A percentile compares a stretch with the other conserved stretches of the same genome.
These are phyloP conservation scores for Hypoxylon sp. DNA, from an alignment of 2,329 filamentous ascomycete genomes.

Conservation along the genomic window DNA sequence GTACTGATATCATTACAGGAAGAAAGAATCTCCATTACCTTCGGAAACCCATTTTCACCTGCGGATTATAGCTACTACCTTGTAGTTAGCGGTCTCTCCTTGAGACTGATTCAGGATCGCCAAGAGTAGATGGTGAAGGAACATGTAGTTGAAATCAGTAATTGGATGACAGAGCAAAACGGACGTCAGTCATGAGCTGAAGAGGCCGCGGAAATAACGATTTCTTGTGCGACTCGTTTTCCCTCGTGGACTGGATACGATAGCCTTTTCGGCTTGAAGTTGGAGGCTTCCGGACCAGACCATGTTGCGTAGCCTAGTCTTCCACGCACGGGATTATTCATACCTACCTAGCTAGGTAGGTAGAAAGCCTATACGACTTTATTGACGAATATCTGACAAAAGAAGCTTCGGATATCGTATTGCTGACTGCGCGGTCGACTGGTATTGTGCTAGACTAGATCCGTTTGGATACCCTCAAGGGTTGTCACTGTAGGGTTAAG, in stretches of 20 bases:
- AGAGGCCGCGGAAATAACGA: not conserved
- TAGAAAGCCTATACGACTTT: not conserved
- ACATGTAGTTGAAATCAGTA: not conserved
- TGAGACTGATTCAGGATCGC: no score
- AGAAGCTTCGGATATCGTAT: constrained; percentile 29
- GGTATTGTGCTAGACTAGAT: constrained; percentile 18
- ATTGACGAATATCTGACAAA: not conserved
- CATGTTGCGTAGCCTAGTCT: not conserved
- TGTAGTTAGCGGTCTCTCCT: no score
- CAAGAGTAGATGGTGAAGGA: no score
- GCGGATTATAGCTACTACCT: no score
- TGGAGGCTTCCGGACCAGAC: not conserved
- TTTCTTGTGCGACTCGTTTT: not conserved
- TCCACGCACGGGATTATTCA: not conserved
- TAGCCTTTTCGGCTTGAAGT: not conserved
- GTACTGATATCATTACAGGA: no score
- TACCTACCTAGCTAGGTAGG: no score
- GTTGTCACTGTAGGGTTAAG: not conserved
- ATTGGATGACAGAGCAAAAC: not conserved
- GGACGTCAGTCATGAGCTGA: not conserved
- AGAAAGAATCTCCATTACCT: no score
- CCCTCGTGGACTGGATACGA: not conserved
- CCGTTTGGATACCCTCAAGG: not conserved
- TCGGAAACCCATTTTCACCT: no score
- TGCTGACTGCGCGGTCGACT: constrained; percentile 27